Percentiles rank a stretch among this genome's conserved stretches.
Evolutionary conservation across 768 basidiomycete species (phyloP).

Genomic region (Tephrocybe rancida): DNA sequence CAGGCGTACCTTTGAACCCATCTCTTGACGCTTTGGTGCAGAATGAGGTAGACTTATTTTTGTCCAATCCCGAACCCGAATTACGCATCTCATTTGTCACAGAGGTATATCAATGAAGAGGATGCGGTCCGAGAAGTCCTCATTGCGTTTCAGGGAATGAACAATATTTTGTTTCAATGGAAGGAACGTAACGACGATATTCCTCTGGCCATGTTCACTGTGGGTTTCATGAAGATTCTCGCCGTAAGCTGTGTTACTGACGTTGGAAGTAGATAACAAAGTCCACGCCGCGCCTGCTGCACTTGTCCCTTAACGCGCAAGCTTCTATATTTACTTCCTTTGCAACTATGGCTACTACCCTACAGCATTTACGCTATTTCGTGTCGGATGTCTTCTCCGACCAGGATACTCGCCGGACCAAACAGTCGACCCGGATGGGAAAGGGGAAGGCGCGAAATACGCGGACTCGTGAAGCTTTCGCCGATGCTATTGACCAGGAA

Average conservation of each 20-base stretch:
- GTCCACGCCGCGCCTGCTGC: conserved; percentile 61
- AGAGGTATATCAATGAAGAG: conserved; percentile 75
- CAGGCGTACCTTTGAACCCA: not conserved
- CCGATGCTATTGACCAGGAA: conserved; percentile 69
- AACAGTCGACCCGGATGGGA: conserved; percentile 10
- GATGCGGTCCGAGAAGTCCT: conserved; percentile 79
- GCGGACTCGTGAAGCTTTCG: conserved; percentile 79
- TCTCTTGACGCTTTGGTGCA: conserved; percentile 20
- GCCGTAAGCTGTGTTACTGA: not conserved
- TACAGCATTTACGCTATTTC: conserved; percentile 11
- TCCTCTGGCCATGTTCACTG: conserved; percentile 25
- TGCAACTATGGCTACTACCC: conserved; percentile 56
- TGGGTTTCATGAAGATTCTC: conserved; percentile 15
- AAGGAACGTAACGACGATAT: conserved; percentile 20
- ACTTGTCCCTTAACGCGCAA: conserved; percentile 69
- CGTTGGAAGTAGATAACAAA: conserved; percentile 41
- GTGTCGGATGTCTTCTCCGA: conserved; percentile 5
- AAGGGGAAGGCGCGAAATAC: conserved; percentile 32
- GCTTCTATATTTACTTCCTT: conserved; percentile 64
- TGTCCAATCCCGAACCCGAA: not conserved
- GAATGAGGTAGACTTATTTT: conserved; percentile 14
- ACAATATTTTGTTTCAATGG: conserved; percentile 56
- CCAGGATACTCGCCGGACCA: not conserved
- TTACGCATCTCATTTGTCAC: not conserved
- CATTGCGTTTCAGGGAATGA: conserved; percentile 73